Evolutionary conservation across 345 rosid genomes (phyloP).

Genomic region (Moricandia arvensis): DNA sequence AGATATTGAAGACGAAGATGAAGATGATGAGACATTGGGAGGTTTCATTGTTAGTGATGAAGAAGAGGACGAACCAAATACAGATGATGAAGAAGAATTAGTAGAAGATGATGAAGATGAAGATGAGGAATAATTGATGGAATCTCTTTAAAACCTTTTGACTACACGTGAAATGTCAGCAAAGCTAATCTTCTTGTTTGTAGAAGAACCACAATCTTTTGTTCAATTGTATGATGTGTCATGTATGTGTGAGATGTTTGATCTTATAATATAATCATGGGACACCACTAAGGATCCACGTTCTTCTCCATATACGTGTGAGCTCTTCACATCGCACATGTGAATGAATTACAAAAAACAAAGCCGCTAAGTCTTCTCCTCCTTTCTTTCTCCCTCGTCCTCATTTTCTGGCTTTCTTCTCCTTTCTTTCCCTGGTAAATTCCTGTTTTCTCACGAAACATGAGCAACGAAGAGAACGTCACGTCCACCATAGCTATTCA

Average conservation of each 20-base stretch:
- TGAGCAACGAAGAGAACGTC: conserved; percentile 29
- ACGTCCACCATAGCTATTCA: conserved; percentile 7
- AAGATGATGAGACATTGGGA: conserved; percentile 59
- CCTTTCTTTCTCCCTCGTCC: conserved; percentile 24
- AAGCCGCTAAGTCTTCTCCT: conserved; percentile 30
- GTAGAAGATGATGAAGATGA: conserved; percentile 13
- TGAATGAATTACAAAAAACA: neutral
- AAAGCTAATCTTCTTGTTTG: conserved; percentile 22
- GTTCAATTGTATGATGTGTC: conserved; percentile 6
- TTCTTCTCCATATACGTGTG: conserved; percentile 10
- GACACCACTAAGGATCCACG: conserved; percentile 24
- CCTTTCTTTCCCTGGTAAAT: neutral
- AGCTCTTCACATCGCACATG: conserved; percentile 4
- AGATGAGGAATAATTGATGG: conserved; percentile 15
- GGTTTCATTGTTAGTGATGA: conserved; percentile 70
- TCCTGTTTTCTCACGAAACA: conserved; percentile 2
- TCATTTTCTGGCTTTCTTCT: conserved; percentile 24
- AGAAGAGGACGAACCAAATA: conserved; percentile 41
- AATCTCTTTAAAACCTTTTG: neutral
- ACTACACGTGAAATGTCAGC: conserved; percentile 8
- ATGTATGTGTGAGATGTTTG: neutral
- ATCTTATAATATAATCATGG: conserved; percentile 9
- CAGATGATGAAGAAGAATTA: conserved; percentile 42
- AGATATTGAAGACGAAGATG: conserved; percentile 30
- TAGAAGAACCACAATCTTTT: conserved; percentile 4